Base-by-base conservation (phyloP, 2,329 filamentous ascomycete species). In the Aspergillus unguis region DNA sequence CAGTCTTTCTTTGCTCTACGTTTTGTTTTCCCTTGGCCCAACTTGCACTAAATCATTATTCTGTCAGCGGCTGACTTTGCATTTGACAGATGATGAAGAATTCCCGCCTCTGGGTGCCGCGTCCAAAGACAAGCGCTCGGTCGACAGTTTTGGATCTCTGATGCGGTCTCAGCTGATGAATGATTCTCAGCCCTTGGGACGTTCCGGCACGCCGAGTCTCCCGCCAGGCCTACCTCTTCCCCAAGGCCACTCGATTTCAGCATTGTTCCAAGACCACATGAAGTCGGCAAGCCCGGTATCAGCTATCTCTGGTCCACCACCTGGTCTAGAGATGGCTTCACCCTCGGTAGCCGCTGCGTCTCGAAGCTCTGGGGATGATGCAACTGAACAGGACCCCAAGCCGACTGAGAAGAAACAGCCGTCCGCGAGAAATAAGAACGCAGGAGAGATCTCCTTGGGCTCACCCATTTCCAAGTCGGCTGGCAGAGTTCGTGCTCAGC, bases 71-170 rank as follows among this genome's bases (percentile, higher is more conserved):
- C 70, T 73, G 60, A 72, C 62, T 31, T 35, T 48, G 35, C 29
- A 53, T 54, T 44, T 55, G 62, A 62, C 67, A 71, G 75, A 75
- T 56, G 70, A 76, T 44, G 71, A 75, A 60, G 74, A 78, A 11
- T 78, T 78, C 43, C 75, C 76, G 28, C 75, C 75, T 44, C 65
- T 78, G 25, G 73, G 67, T n/a, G 59, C 63, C 6, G 62, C 68
- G 9, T 48, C 64, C n/a, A 72, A 70, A n/a, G 70, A 72, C 42
- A 67, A 62, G 17, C 61, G 65, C 17, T 54, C 69, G 3, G 60
- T 69, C 25, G 67, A 71, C 56, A 63, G 62, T 44, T 66, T 71
- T 60, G 65, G 73, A 48, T 67, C 72, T 54, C 58, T 71, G 9
- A 66, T 60, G 37, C 64, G 65, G 52, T 71, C 63, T 50, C 70